Evolutionary conservation across 768 basidiomycete species (phyloP), one percentile per base, ranked within the genome.

Genomic region (Pisolithus sp.): DNA sequence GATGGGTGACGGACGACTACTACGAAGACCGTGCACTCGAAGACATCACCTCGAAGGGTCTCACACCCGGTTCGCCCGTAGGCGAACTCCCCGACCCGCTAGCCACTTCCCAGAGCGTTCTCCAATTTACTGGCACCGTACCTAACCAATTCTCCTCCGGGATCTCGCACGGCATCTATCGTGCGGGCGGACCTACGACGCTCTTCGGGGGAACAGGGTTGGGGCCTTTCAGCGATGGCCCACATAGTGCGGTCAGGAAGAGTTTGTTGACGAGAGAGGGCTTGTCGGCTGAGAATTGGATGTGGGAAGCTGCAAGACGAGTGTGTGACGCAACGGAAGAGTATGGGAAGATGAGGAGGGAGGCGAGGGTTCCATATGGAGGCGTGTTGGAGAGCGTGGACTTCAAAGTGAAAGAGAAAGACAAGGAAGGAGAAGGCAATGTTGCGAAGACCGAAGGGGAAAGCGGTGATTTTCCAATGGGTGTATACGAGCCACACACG

Each of bases 1-100:
- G 80, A 62, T 95, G 93, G 88, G 85, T 98, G 1, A 79, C 81
- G 7, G 96, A 98, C 62, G 96, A 98, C 70, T 99, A 99, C 66
- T 92, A 91, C 69, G 96, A 99, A 68, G 87, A 86, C 38, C 88
- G 88, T 51, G 80, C 80, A 0, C 76, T 84, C 1, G 82, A 78
- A 53, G 88, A 91, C 42, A 87, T 90, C 60, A 78, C 83, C 3
- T 80, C 81, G n/a, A 82, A 83, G 31, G 94, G 93, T 6, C 76
- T 91, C 58, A 85, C 86, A 57, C 78, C 94, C 0, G 88, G 89
- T 12, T 86, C 91, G 48, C 79, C 73, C 7, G 93, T 94, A 18
- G 88, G 87, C 49, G 86, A 94, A 55, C 81, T 93, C 18, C 81
- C 83, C 31, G 86, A 92, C 53, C 83, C 89, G 17, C 79, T 82